These are phyloP conservation scores for Veloporphyrellus conicus DNA, from an alignment of 1,284 basidiomycete species.

Conservation along the genomic window DNA sequence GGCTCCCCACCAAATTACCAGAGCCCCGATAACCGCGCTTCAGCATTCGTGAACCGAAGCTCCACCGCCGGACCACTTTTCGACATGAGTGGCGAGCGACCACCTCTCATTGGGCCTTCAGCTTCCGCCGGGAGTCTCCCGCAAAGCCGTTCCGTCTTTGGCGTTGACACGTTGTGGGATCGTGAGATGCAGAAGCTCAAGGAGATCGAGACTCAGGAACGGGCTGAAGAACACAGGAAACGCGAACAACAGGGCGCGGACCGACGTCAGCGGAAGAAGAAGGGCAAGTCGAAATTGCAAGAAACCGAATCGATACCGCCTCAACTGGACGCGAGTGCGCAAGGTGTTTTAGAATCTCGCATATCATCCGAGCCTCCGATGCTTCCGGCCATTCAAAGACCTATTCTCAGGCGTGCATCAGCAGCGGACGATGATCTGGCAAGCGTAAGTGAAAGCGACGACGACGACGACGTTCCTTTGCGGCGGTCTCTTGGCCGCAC, in stretches of 20 bases:
- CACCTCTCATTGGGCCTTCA: conserved; percentile 28
- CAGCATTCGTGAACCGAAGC: conserved; percentile 42
- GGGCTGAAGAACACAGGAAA: conserved; percentile 42
- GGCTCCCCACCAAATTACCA: conserved; percentile 28
- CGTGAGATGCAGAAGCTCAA: conserved; percentile 70
- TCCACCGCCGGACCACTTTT: conserved; percentile 59
- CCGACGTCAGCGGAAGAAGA: conserved; percentile 38
- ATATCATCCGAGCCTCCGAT: conserved; percentile 49
- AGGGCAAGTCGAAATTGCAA: conserved; percentile 46
- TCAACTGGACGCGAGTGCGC: conserved; percentile 10
- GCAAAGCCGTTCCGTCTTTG: conserved; percentile 70
- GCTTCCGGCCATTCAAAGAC: conserved; percentile 52
- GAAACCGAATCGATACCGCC: conserved; percentile 30
- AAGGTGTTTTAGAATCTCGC: conserved; percentile 21
- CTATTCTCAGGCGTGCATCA: conserved; percentile 44
- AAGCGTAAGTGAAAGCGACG: conserved; percentile 51
- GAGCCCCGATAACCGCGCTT: conserved; percentile 22
- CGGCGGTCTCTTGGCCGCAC: conserved; percentile 24
- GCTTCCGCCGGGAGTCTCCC: conserved; percentile 31
- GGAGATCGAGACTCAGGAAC: conserved; percentile 65
- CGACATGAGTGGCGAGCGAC: conserved; percentile 44
- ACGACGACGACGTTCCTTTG: conserved; percentile 35
- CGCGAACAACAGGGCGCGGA: conserved; percentile 44
- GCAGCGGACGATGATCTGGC: conserved; percentile 42
- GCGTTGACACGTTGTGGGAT: conserved; percentile 78